phyloP scores from a whole-genome alignment of 106 monocot genomes.

The Platanthera guangdongensis region DNA sequence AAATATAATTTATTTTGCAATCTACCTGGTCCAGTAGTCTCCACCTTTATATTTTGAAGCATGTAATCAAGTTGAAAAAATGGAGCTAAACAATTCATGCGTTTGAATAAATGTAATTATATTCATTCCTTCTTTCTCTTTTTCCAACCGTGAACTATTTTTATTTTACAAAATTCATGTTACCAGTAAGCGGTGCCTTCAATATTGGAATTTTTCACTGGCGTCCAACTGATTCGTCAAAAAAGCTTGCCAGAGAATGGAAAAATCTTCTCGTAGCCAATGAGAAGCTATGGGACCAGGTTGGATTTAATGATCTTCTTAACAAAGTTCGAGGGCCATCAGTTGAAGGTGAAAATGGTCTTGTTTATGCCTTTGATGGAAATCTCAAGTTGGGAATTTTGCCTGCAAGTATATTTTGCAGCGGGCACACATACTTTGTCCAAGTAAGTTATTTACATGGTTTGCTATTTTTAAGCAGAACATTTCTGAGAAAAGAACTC shows the following conservation, averaged over 20 bases:
- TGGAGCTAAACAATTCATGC: no score
- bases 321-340: slow-evolving; percentile 51
- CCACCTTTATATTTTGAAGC: no score
- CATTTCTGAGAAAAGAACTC: neutral
- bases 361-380: slow-evolving; percentile 87
- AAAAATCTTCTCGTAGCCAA: slow-evolving; percentile 63
- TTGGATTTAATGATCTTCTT: slow-evolving; percentile 81
- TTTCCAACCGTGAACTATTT: no score
- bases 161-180: neutral
- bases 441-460: slow-evolving; percentile 43
- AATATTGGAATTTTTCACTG: slow-evolving; percentile 95
- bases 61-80: no score
- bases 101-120: no score
- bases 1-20: no score
- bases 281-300: slow-evolving; percentile 90
- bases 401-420: slow-evolving; percentile 97
- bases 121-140: no score
- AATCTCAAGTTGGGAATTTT: slow-evolving; percentile 78
- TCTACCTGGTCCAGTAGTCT: no score
- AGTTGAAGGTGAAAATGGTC: slow-evolving; percentile 52
- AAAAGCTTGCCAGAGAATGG: slow-evolving; percentile 82
- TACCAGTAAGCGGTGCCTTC: slow-evolving; percentile 60
- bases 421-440: slow-evolving; percentile 96
- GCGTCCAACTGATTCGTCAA: slow-evolving; percentile 71
- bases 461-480: neutral